Percentiles rank a stretch among this genome's conserved stretches.
phyloP scores from a whole-genome alignment of 768 basidiomycete species.

The Macrolepiota dolichaula region DNA sequence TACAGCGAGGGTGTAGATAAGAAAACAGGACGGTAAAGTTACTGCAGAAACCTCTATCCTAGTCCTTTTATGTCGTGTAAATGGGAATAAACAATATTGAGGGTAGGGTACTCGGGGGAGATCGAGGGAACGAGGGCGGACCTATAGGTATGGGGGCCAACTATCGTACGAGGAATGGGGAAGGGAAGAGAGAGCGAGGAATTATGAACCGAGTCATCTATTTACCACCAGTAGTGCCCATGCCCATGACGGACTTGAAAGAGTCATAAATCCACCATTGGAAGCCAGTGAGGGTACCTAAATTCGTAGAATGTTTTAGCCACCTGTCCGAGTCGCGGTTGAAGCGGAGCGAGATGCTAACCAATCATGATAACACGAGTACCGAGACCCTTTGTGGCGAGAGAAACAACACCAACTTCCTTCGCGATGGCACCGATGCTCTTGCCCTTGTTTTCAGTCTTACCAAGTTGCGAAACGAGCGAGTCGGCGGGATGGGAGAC shows the following conservation, averaged over 20 bases:
- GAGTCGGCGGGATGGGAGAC: constrained; percentile 97
- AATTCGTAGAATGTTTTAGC: constrained; percentile 13
- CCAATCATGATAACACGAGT: constrained; percentile 87
- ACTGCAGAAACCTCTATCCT: constrained; percentile 7
- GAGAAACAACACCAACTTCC: constrained; percentile 61
- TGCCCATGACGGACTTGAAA: constrained; percentile 81
- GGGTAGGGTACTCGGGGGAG: constrained; percentile 5
- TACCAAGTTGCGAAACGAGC: constrained; percentile 90
- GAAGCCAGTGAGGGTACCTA: constrained; percentile 63
- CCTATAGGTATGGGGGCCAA: neutral
- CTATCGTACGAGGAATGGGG: neutral
- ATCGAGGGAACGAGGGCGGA: neutral
- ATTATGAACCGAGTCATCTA: constrained; percentile 31
- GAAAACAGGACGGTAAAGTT: constrained; percentile 2
- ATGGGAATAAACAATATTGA: neutral
- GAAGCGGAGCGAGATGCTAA: constrained; percentile 28
- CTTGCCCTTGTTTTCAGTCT: constrained; percentile 84
- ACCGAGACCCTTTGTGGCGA: constrained; percentile 84
- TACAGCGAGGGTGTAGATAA: constrained; percentile 1
- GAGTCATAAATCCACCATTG: constrained; percentile 94
- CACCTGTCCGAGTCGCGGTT: neutral
- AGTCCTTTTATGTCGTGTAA: constrained; percentile 5
- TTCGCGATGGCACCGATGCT: constrained; percentile 62
- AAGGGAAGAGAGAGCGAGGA: neutral
- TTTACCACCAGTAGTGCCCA: constrained; percentile 88